Evolutionary conservation across 2,329 filamentous ascomycete genomes (phyloP).

Genomic region (Paraphoma sp.): DNA sequence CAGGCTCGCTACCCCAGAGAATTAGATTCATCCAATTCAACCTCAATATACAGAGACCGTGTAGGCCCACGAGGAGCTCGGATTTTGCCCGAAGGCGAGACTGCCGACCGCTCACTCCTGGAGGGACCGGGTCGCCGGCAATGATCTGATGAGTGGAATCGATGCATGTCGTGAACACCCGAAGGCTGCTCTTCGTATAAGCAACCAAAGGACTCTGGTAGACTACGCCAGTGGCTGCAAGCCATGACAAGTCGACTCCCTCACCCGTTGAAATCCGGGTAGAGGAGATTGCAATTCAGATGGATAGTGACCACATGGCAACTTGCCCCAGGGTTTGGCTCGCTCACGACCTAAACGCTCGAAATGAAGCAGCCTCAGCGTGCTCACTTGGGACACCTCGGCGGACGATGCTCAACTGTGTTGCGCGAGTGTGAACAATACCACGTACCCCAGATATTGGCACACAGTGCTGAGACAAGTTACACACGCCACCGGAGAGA

Average conservation of each 20-base stretch:
- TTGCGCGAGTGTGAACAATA: slow-evolving; percentile 16
- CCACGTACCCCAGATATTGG: slow-evolving; percentile 22
- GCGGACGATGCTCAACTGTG: slow-evolving; percentile 10
- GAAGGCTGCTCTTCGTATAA: slow-evolving; percentile 8
- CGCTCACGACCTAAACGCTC: slow-evolving; percentile 14
- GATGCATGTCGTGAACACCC: slow-evolving; percentile 1
- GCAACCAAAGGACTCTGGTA: slow-evolving; percentile 4
- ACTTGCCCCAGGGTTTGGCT: slow-evolving; percentile 16
- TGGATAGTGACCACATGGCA: slow-evolving; percentile 10
- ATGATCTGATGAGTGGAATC: slow-evolving; percentile 17
- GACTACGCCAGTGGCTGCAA: slow-evolving; percentile 4
- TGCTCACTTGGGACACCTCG: slow-evolving; percentile 10
- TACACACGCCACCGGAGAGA: slow-evolving; percentile 8
- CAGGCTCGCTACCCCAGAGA: slow-evolving; percentile 31
- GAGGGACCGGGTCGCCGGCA: slow-evolving; percentile 8
- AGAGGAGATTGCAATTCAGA: slow-evolving; percentile 13
- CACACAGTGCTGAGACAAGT: slow-evolving; percentile 15
- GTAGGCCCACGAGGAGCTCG: slow-evolving; percentile 21
- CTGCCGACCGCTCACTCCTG: slow-evolving; percentile 9
- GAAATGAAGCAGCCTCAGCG: slow-evolving; percentile 22
- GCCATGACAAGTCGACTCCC: background rate
- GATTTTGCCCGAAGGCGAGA: slow-evolving; percentile 17
- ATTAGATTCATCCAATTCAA: slow-evolving; percentile 40
- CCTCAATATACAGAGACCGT: slow-evolving; percentile 32
- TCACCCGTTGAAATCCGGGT: slow-evolving; percentile 13